phyloP scores from a whole-genome alignment of 495 filamentous ascomycete genomes.

The Articulospora tetracladia region DNA sequence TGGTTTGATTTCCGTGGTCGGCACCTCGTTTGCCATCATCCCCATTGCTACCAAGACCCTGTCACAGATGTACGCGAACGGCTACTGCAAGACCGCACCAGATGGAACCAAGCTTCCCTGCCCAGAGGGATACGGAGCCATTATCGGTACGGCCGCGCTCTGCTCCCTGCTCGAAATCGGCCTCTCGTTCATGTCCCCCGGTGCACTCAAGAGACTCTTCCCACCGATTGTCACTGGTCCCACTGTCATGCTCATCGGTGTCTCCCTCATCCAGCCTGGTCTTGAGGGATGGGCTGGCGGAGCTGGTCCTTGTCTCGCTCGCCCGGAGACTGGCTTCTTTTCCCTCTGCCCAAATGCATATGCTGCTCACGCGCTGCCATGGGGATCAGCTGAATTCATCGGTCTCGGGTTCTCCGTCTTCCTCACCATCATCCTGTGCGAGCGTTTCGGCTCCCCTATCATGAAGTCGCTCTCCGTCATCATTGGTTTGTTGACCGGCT shows the following conservation, averaged over 20 bases:
- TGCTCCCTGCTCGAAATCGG: slow-evolving; percentile 73
- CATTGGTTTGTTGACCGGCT: slow-evolving; percentile 77
- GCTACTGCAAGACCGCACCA: slow-evolving; percentile 62
- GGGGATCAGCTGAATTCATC: slow-evolving; percentile 85
- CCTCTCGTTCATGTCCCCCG: slow-evolving; percentile 71
- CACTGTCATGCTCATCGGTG: slow-evolving; percentile 75
- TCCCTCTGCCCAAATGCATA: slow-evolving; percentile 64
- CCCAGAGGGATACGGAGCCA: slow-evolving; percentile 79
- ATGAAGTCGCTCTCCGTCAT: slow-evolving; percentile 58
- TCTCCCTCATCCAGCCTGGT: slow-evolving; percentile 68
- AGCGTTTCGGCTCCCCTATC: slow-evolving; percentile 75
- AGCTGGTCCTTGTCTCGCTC: slow-evolving; percentile 53
- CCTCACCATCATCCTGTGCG: slow-evolving; percentile 80
- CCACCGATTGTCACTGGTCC: slow-evolving; percentile 87
- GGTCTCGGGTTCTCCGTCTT: slow-evolving; percentile 90
- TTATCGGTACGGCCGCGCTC: slow-evolving; percentile 67
- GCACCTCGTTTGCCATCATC: slow-evolving; percentile 83
- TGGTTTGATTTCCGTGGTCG: slow-evolving; percentile 86
- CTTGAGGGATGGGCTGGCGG: slow-evolving; percentile 88
- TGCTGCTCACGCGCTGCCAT: slow-evolving; percentile 78
- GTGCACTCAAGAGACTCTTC: slow-evolving; percentile 70
- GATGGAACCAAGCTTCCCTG: slow-evolving; percentile 71
- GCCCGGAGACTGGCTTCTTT: slow-evolving; percentile 51
- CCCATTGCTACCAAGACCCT: slow-evolving; percentile 78
- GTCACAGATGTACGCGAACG: slow-evolving; percentile 80